phyloP scores from a whole-genome alignment of 2,329 filamentous ascomycete species.

The Dissoconium aciculare region DNA sequence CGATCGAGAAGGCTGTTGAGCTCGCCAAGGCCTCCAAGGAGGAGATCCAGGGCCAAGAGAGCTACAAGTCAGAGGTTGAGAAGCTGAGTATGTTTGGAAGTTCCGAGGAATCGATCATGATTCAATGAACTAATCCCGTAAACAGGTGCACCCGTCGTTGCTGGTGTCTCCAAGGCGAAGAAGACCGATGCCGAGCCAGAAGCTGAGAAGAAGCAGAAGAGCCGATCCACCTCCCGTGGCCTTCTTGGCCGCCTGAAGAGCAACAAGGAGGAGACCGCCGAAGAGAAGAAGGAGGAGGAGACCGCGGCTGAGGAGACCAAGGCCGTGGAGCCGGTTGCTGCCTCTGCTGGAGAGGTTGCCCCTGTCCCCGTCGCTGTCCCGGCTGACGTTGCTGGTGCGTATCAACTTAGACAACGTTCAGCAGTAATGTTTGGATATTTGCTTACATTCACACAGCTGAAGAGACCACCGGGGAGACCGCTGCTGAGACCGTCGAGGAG shows the following conservation, averaged over 20 bases:
- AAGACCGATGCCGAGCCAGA: constrained; percentile 29
- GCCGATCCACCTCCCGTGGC: constrained; percentile 44
- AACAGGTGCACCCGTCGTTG: constrained; percentile 25
- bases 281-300: constrained; percentile 30
- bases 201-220: constrained; percentile 37
- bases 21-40: constrained; percentile 73
- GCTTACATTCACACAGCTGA: constrained; percentile 16
- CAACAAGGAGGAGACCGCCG: constrained; percentile 44
- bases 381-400: constrained; percentile 9
- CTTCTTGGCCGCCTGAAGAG: constrained; percentile 43
- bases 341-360: constrained; percentile 18
- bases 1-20: constrained; percentile 65
- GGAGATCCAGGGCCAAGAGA: constrained; percentile 59
- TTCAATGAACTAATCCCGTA: too few relatives aligned
- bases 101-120: too few relatives aligned
- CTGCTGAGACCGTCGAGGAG: constrained; percentile 26
- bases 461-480: constrained; percentile 28
- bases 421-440: not conserved
- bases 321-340: constrained; percentile 16
- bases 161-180: constrained; percentile 25
- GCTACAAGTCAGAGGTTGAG: constrained; percentile 76
- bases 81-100: constrained; percentile 47
- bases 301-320: constrained; percentile 26
- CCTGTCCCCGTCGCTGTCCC: constrained; percentile 19
- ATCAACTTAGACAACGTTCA: not conserved